Evolutionary conservation across 108 stramenopile species (phyloP).

Genomic region (Skeletonema menzelii): DNA sequence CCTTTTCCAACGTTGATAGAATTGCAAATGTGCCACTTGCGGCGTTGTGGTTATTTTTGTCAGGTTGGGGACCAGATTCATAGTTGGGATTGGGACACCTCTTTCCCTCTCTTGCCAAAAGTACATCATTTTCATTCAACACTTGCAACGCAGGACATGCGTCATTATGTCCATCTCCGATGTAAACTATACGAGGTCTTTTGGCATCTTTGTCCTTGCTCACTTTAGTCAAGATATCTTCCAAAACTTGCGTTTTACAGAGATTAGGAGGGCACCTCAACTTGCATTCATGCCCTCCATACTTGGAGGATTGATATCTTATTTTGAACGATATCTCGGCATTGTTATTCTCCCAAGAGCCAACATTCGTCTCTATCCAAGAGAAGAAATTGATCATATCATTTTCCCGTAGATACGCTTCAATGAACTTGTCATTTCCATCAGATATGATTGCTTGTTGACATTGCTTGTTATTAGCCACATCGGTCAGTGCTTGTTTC

Average conservation of each 20-base stretch:
- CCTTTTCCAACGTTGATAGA: slow-evolving; percentile 28
- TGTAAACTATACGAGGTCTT: slow-evolving; percentile 36
- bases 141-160: slow-evolving; percentile 47
- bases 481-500: slow-evolving; percentile 21
- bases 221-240: slow-evolving; percentile 24
- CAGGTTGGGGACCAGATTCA: slow-evolving; percentile 19
- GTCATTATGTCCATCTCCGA: slow-evolving; percentile 51
- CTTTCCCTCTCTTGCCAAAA: slow-evolving; percentile 36
- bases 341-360: slow-evolving; percentile 12
- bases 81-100: slow-evolving; percentile 28
- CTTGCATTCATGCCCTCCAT: slow-evolving; percentile 31
- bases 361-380: slow-evolving; percentile 36
- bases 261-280: slow-evolving; percentile 44
- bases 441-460: slow-evolving; percentile 48
- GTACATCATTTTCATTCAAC: slow-evolving; percentile 25
- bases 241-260: slow-evolving; percentile 43
- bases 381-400: slow-evolving; percentile 30
- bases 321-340: slow-evolving; percentile 11
- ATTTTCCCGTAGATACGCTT: slow-evolving; percentile 29
- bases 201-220: background rate
- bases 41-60: slow-evolving; percentile 7
- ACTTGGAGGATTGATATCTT: slow-evolving; percentile 38
- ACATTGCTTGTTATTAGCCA: background rate
- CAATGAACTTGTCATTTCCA: slow-evolving; percentile 43
- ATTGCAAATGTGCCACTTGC: slow-evolving; percentile 10